Percentiles rank a stretch among this genome's conserved stretches.
Evolutionary conservation across 495 filamentous ascomycete genomes (phyloP).

Genomic region (Aspergillus steynii): DNA sequence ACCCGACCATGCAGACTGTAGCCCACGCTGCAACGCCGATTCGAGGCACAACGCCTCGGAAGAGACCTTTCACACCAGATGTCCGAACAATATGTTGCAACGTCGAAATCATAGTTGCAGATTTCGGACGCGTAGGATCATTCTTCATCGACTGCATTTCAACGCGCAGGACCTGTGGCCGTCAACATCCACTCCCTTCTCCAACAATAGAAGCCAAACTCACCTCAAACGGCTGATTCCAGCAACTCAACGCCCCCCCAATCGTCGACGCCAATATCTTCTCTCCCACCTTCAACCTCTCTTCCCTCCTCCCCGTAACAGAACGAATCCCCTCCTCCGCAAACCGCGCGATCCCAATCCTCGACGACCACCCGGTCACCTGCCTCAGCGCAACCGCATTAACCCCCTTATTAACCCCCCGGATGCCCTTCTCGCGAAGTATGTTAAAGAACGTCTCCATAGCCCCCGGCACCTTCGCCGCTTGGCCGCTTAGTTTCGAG

Average conservation of each 20-base stretch:
- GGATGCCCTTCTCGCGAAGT: constrained; percentile 5
- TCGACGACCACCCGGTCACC: constrained; percentile 17
- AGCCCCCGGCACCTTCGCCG: constrained; percentile 7
- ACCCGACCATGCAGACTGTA: constrained; percentile 22
- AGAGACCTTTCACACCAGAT: constrained; percentile 15
- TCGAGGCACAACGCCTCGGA: constrained; percentile 17
- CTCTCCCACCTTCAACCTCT: constrained; percentile 13
- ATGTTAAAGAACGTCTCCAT: constrained; percentile 9
- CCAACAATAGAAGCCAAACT: neutral
- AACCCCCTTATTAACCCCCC: constrained; percentile 15
- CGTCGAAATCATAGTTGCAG: constrained; percentile 12
- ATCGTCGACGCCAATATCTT: constrained; percentile 21
- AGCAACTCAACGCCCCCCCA: constrained; percentile 18
- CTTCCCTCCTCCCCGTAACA: constrained; percentile 11
- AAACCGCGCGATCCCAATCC: constrained; percentile 22
- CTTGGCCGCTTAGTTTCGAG: constrained; percentile 3
- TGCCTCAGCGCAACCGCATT: constrained; percentile 18
- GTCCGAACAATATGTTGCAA: constrained; percentile 14
- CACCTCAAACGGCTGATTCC: constrained; percentile 25
- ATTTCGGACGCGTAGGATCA: constrained; percentile 15
- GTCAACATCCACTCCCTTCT: too few relatives aligned
- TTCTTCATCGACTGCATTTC: constrained; percentile 23
- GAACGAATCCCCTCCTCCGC: constrained; percentile 16
- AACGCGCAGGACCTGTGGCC: constrained; percentile 6
- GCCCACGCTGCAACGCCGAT: constrained; percentile 21